phyloP scores from a whole-genome alignment of 1,139 yeast genomes.

The Saccharomycopsis phalli region DNA sequence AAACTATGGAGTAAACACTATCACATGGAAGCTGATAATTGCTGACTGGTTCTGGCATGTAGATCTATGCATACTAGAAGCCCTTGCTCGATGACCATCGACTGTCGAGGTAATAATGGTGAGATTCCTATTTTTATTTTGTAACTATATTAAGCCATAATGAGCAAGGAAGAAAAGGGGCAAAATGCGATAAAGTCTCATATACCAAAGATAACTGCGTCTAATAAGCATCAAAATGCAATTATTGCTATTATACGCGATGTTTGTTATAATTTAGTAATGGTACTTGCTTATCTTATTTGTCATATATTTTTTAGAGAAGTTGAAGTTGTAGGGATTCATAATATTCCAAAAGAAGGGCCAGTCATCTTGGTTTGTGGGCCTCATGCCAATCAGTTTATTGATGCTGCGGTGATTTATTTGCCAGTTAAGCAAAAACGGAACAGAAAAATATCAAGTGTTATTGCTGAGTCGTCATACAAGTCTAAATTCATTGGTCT shows the following conservation, averaged over 20 bases:
- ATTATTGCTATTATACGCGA: conserved; percentile 15
- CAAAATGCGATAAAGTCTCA: too few relatives aligned
- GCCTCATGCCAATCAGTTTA: conserved; percentile 76
- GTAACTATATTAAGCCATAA: too few relatives aligned
- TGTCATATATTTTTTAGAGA: conserved; percentile 53
- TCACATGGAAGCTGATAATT: too few relatives aligned
- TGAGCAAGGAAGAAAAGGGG: too few relatives aligned
- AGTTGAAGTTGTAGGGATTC: conserved; percentile 60
- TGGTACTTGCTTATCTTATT: conserved; percentile 29
- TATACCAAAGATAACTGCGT: conserved; percentile 20
- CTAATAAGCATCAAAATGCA: conserved; percentile 6
- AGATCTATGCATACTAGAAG: too few relatives aligned
- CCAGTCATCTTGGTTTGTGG: conserved; percentile 72
- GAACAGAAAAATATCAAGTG: conserved; percentile 41
- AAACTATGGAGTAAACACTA: too few relatives aligned
- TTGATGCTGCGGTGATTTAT: conserved; percentile 60
- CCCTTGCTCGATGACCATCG: too few relatives aligned
- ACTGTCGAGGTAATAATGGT: too few relatives aligned
- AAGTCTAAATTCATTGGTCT: conserved; percentile 44
- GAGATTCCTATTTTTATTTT: too few relatives aligned
- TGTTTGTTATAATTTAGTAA: conserved; percentile 30
- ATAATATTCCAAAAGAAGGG: conserved; percentile 53
- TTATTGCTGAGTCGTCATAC: conserved; percentile 60
- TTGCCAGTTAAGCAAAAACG: conserved; percentile 35
- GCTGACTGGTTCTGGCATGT: too few relatives aligned